Conservation (phyloP, 140 eudicot genomes). For the Oenanthe javanica region DNA sequence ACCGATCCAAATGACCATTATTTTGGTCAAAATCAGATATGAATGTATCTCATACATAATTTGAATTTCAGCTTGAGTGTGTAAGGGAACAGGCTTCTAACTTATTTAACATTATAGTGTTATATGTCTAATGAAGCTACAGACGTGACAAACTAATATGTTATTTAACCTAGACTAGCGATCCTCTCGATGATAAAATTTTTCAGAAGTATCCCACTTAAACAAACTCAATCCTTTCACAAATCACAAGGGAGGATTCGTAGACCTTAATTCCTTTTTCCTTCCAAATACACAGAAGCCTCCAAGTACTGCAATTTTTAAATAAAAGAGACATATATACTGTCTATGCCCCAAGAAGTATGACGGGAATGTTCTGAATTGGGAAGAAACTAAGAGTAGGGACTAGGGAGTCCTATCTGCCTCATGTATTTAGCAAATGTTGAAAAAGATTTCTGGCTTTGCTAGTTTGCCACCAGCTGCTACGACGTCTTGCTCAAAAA, state of each 20-base stretch:
- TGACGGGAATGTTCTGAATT: constrained; percentile 82
- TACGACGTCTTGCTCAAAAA: constrained; percentile 49
- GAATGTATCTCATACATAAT: background rate
- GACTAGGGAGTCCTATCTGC: constrained; percentile 58
- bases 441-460: constrained; percentile 72
- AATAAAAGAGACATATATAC: background rate
- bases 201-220: constrained; percentile 15
- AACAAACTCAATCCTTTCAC: constrained; percentile 61
- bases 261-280: constrained; percentile 74
- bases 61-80: background rate
- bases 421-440: constrained; percentile 66
- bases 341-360: constrained; percentile 41
- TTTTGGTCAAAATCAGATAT: background rate
- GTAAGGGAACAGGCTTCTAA: background rate
- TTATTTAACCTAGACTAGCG: background rate
- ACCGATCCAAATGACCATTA: background rate
- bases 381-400: constrained; percentile 86
- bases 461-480: constrained; percentile 55
- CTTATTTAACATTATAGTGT: background rate
- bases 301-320: constrained; percentile 34
- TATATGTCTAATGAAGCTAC: background rate
- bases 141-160: background rate
- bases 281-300: constrained; percentile 41
- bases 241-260: constrained; percentile 63
- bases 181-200: background rate